Evolutionary conservation across 192 early-diverging fungal genomes (phyloP), one percentile per base, ranked within the genome.

Genomic region (Martensiomyces pterosporus): DNA sequence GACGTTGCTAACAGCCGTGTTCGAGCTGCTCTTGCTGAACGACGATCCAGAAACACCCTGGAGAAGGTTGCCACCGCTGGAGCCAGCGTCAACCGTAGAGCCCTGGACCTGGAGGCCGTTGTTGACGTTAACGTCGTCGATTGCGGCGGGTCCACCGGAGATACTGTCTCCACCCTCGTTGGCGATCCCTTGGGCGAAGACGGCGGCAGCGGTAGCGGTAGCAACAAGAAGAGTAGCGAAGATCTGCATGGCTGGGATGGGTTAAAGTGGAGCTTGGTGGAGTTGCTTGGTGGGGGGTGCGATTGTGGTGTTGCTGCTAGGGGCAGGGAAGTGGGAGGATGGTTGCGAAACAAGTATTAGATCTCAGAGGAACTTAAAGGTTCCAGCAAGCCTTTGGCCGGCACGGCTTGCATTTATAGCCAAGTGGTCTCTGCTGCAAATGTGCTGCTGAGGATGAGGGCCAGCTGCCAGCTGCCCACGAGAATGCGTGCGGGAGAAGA

Each of bases 71-170:
- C 50, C 53, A 15, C 62, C 69, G 41, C 56, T 53, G 32, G 21
- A n/a, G 23, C 69, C 43, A 26, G 38, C 24, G 37, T 43, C 38
- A n/a, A 60, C 22, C 15, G 64, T 27, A 43, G 68, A 60, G 61
- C 58, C 58, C 24, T 47, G 52, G 1, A 24, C n/a, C 52, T 72
- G 61, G 39, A 33, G 23, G 17, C 68, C 68, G 49, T 56, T 60
- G 68, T 72, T 72, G 26, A 60, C 43, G 49, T 72, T 72, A 14
- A 57, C 48, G 49, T 55, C 33, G 56, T 34, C 49, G 43, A 72
- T 42, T 7, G 68, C 68, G 18, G 27, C 26, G 15, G 51, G 43
- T 12, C 68, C 68, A 7, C 40, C 16, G 4, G 68, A 34, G 33
- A 64, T 35, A 3, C 32, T 49, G 29, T 43, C 35, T 19, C 52